A percentile compares a stretch with the other conserved stretches of the same genome.
Conservation (phyloP, 192 early-diverging fungal genomes). For the Umbelopsis isabellina region DNA sequence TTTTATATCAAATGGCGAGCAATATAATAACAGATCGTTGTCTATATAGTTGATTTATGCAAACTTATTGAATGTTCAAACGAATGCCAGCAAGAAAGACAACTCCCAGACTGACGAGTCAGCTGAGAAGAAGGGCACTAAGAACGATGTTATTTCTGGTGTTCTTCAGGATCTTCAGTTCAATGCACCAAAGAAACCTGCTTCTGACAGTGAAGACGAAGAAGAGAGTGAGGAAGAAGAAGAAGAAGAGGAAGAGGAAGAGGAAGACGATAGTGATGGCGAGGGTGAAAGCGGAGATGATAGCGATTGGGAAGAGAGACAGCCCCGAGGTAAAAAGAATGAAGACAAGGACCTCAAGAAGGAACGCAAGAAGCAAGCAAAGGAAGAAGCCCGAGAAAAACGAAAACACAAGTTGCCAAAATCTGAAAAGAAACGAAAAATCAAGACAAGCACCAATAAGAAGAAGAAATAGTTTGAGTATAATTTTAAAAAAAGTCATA, state of each 20-base stretch:
- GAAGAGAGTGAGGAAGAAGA: constrained; percentile 37
- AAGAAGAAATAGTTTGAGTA: constrained; percentile 46
- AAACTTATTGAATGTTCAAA: constrained; percentile 53
- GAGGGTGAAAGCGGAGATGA: constrained; percentile 49
- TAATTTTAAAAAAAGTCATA: not conserved
- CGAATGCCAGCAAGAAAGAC: constrained; percentile 20
- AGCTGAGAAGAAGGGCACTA: not conserved
- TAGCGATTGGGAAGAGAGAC: constrained; percentile 41
- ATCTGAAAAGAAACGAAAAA: constrained; percentile 92
- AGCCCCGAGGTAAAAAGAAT: constrained; percentile 68
- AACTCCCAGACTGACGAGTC: not conserved
- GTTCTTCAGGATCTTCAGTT: constrained; percentile 7
- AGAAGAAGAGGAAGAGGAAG: constrained; percentile 42
- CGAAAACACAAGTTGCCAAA: constrained; percentile 96
- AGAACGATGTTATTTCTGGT: constrained; percentile 2
- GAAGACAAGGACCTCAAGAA: constrained; percentile 91
- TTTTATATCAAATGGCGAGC: not conserved
- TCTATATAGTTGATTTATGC: constrained; percentile 59
- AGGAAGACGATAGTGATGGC: constrained; percentile 43
- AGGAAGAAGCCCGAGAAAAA: constrained; percentile 90
- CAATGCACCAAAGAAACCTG: not conserved
- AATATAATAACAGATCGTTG: not conserved
- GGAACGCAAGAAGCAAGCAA: constrained; percentile 83
- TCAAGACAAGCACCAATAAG: constrained; percentile 70
- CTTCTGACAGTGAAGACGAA: constrained; percentile 34